These are phyloP conservation scores for Mesembryanthemum crystallinum DNA, from an alignment of 148 eudicot genomes.

Conservation along the genomic window DNA sequence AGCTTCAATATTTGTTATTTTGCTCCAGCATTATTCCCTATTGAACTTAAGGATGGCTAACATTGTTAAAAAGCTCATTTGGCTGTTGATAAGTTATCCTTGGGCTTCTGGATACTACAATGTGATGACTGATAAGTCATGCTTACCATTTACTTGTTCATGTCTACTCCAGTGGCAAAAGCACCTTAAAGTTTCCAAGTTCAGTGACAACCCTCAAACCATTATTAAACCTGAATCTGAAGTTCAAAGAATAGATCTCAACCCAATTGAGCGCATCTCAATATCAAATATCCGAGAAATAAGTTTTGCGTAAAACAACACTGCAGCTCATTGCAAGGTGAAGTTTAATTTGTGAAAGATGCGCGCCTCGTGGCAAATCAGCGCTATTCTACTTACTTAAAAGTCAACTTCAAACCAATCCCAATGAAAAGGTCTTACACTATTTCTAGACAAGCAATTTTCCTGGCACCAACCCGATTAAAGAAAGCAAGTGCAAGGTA, in stretches of 20 bases:
- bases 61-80: too few relatives aligned
- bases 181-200: neutral
- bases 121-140: too few relatives aligned
- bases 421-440: neutral
- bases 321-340: neutral
- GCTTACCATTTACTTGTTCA: too few relatives aligned
- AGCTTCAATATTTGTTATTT: too few relatives aligned
- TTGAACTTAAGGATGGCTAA: too few relatives aligned
- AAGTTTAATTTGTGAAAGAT: neutral
- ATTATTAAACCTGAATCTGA: too few relatives aligned
- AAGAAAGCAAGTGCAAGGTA: neutral
- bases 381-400: neutral
- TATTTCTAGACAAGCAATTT: neutral
- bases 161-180: too few relatives aligned
- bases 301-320: neutral
- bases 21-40: too few relatives aligned
- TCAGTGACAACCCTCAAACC: neutral
- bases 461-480: neutral
- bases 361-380: neutral
- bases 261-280: neutral
- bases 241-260: neutral
- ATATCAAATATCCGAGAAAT: neutral
- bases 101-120: too few relatives aligned
- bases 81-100: too few relatives aligned
- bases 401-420: neutral